These are phyloP conservation scores for Echria macrotheca DNA, from an alignment of 495 filamentous ascomycete genomes.

Conservation along the genomic window DNA sequence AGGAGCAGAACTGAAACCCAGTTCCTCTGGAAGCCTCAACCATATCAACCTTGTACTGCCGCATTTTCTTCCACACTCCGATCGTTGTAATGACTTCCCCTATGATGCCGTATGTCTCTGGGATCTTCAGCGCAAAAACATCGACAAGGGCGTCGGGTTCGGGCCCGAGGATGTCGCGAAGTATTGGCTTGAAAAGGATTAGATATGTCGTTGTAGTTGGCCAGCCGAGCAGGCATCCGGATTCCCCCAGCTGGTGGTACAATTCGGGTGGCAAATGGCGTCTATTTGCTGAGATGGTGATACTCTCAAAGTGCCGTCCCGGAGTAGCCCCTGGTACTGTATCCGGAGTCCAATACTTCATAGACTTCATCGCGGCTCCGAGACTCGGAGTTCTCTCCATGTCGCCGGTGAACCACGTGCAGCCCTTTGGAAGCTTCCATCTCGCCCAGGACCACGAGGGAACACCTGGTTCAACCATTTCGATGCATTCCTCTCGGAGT, in stretches of 20 bases:
- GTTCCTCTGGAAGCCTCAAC: not conserved
- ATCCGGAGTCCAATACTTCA: not conserved
- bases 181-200: not conserved
- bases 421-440: conserved; percentile 1
- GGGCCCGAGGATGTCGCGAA: not conserved
- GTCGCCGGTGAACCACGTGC: not conserved
- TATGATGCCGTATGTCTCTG: not conserved
- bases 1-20: not conserved
- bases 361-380: not conserved
- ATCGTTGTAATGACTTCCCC: not conserved
- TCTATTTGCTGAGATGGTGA: not conserved
- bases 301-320: too few relatives aligned
- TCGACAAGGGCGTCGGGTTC: not conserved
- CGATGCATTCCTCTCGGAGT: not conserved
- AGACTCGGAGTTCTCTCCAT: not conserved
- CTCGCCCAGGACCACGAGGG: conserved; percentile 9
- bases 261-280: not conserved
- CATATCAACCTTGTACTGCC: not conserved
- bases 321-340: not conserved
- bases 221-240: not conserved
- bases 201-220: not conserved
- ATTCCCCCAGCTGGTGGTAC: not conserved
- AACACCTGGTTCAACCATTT: not conserved
- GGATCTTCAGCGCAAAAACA: not conserved
- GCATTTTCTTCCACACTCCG: not conserved